Evolutionary conservation across 345 rosid species (phyloP), one percentile per base, ranked within the genome.

Genomic region (Eucalyptus marginata): DNA sequence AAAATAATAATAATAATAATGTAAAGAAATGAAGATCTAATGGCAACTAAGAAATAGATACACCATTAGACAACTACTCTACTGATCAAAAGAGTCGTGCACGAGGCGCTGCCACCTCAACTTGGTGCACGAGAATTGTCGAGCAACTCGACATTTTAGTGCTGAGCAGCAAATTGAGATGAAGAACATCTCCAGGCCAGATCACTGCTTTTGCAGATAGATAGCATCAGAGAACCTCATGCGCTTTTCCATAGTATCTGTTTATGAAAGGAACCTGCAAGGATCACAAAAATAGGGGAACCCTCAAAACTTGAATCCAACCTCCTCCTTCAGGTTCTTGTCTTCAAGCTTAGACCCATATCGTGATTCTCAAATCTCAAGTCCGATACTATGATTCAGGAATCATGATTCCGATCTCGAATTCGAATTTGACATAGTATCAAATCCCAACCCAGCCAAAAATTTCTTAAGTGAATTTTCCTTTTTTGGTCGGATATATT

Each of bases 221-320:
- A 86, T 3, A 87, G 64, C 71, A 86, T 94, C 91, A 98, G 62
- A 97, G 94, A 89, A 97, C 91, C 90, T 96, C 93, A 15, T 96
- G 96, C 18, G 99, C 99, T 91, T 95, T 97, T 54, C 99, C 95
- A 18, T 97, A 98, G 87, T 98, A 98, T 89, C 99, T 92, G 93
- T 97, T 98, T 87, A 98, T 95, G 92, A 96, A 96, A 16, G 93
- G 91, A 18, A 94, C 94, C 99, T 98, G 96, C 97, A 90, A 90
- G 66, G 52, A 4, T 86, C 71, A 40, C 87, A 62, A 58, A 22
- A 44, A 64, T 76, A 76, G 47, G 81, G 29, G 83, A 76, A 68
- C 80, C 24, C 80, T 68, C 22, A 76, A 76, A 20, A 4, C 20
- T n/a, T 8, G 5, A 31, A n/a, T n/a, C 20, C 1, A 66, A 15